phyloP scores from a whole-genome alignment of 73 alveolate genomes.

The Symbiodinium pilosum region DNA sequence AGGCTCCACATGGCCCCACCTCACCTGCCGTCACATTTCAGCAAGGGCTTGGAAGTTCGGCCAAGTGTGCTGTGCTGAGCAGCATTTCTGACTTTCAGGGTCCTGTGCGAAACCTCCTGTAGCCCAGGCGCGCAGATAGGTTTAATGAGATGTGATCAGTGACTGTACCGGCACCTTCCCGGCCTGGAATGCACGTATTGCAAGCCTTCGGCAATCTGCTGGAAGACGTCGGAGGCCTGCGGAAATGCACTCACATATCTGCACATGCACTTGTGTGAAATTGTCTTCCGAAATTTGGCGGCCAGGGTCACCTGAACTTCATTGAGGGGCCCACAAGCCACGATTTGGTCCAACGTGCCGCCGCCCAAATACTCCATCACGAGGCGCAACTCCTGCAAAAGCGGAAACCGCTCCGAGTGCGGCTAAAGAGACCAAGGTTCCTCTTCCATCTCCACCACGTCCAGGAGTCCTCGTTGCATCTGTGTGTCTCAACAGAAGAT shows the following conservation, averaged over 20 bases:
- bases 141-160: too few species aligned
- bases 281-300: background rate
- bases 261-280: too few species aligned
- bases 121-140: too few species aligned
- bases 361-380: constrained; percentile 68
- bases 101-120: too few species aligned
- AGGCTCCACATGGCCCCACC: too few species aligned
- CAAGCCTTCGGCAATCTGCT: constrained; percentile 63
- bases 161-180: too few species aligned
- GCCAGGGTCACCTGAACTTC: background rate
- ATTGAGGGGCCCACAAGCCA: background rate
- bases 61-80: too few species aligned
- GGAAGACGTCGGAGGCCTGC: constrained; percentile 62
- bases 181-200: constrained; percentile 58
- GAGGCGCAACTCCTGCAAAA: constrained; percentile 28
- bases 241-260: too few species aligned
- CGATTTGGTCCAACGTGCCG: constrained; percentile 56
- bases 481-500: background rate
- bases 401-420: too few species aligned
- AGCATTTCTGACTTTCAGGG: too few species aligned
- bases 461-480: constrained; percentile 73
- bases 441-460: constrained; percentile 54
- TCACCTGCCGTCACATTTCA: too few species aligned
- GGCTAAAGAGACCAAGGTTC: background rate
- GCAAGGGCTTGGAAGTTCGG: too few species aligned